Conservation (phyloP, 2,329 filamentous ascomycete genomes). For the Aspergillus aculeatus region DNA sequence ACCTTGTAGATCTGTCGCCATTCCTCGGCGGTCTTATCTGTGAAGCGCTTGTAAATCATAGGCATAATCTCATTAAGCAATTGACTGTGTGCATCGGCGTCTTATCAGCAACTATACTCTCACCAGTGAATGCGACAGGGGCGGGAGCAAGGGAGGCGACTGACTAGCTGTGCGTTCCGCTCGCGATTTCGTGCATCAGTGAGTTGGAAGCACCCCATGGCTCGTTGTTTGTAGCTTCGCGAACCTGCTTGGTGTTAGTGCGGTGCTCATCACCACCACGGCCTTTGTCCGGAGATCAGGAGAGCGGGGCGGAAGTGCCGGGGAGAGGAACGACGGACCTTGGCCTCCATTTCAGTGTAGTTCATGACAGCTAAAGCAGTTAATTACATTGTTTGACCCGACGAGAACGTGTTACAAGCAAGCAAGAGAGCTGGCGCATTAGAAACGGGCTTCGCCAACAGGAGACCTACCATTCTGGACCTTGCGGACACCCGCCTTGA, state of each 20-base stretch:
- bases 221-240: constrained; percentile 98
- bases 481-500: constrained; percentile 93
- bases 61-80: constrained; percentile 99
- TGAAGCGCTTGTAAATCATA: constrained; percentile 99
- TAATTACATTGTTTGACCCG: background rate
- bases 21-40: constrained; percentile 95
- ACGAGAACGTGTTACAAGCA: background rate
- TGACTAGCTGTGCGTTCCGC: constrained; percentile 96
- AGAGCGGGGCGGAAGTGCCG: constrained; percentile 13
- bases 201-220: constrained; percentile 87
- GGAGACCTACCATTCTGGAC: constrained; percentile 81
- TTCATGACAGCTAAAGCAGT: constrained; percentile 80
- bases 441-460: background rate
- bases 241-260: constrained; percentile 60
- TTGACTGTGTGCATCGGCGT: constrained; percentile 61
- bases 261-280: constrained; percentile 7
- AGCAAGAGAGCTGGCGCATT: background rate
- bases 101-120: constrained; percentile 13
- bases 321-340: constrained; percentile 43
- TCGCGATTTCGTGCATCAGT: constrained; percentile 96
- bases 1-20: constrained; percentile 99
- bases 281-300: constrained; percentile 5
- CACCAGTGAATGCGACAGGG: constrained; percentile 8
- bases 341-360: constrained; percentile 88
- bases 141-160: constrained; percentile 34